These are phyloP conservation scores for Onygenales sp. DNA, from an alignment of 2,329 filamentous ascomycete genomes.

Conservation along the genomic window DNA sequence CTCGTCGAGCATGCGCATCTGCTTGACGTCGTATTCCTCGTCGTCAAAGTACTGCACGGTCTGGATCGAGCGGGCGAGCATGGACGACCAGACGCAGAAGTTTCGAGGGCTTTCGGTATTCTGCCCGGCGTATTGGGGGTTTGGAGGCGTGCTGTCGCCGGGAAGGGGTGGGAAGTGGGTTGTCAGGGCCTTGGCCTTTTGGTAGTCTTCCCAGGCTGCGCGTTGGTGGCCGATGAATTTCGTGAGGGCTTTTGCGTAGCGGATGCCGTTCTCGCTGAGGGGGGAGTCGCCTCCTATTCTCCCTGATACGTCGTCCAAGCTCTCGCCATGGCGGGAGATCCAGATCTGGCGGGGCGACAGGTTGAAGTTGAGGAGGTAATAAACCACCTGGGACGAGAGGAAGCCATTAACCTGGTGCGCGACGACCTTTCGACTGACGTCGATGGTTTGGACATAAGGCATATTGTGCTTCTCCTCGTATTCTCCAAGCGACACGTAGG, in stretches of 20 bases:
- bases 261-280: slow-evolving; percentile 68
- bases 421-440: slow-evolving; percentile 89
- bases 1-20: slow-evolving; percentile 97
- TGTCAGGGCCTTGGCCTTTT: slow-evolving; percentile 65
- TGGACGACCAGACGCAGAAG: slow-evolving; percentile 97
- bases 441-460: slow-evolving; percentile 96
- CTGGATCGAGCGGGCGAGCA: slow-evolving; percentile 83
- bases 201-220: slow-evolving; percentile 70
- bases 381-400: slow-evolving; percentile 81
- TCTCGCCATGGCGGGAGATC: slow-evolving; percentile 94
- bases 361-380: slow-evolving; percentile 95
- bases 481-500: slow-evolving; percentile 80
- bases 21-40: slow-evolving; percentile 91
- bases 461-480: slow-evolving; percentile 86
- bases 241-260: slow-evolving; percentile 70
- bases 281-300: slow-evolving; percentile 88
- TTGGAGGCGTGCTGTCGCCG: slow-evolving; percentile 88
- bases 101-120: slow-evolving; percentile 59
- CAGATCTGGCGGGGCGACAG: slow-evolving; percentile 91
- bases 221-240: slow-evolving; percentile 76
- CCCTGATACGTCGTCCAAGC: slow-evolving; percentile 72
- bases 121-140: slow-evolving; percentile 59
- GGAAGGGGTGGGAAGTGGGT: slow-evolving; percentile 81
- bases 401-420: slow-evolving; percentile 88
- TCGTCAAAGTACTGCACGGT: slow-evolving; percentile 89